Percentiles rank a stretch among this genome's conserved stretches.
Conservation (phyloP, 306 rosid genomes). For the Lathyrus tuberosus region DNA sequence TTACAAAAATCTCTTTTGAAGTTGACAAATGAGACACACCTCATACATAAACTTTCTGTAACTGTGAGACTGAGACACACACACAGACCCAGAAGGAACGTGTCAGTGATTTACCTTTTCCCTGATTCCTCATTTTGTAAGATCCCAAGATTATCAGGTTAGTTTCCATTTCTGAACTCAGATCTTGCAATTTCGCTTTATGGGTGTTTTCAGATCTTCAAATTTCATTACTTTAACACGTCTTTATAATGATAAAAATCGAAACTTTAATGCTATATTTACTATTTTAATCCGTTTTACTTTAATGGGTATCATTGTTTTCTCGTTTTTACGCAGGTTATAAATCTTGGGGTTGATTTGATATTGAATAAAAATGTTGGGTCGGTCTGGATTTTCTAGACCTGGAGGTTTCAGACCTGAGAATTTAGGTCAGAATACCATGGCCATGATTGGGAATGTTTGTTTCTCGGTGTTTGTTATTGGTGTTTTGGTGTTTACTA, state of each 20-base stretch:
- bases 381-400: constrained; percentile 65
- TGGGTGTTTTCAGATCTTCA: constrained; percentile 42
- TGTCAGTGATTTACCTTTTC: constrained; percentile 35
- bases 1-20: not conserved
- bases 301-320: constrained; percentile 50
- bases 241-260: constrained; percentile 44
- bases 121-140: constrained; percentile 33
- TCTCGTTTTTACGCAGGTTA: constrained; percentile 38
- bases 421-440: constrained; percentile 79
- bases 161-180: constrained; percentile 39
- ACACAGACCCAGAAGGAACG: not conserved
- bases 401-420: constrained; percentile 76
- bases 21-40: constrained; percentile 33
- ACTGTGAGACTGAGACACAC: constrained; percentile 22
- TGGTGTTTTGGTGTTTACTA: constrained; percentile 84
- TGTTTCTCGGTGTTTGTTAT: constrained; percentile 86
- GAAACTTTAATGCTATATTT: constrained; percentile 15
- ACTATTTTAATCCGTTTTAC: constrained; percentile 39
- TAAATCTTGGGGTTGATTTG: constrained; percentile 34
- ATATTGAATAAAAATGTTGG: constrained; percentile 44
- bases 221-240: constrained; percentile 25
- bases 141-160: constrained; percentile 37
- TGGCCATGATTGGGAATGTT: constrained; percentile 87
- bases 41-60: not conserved
- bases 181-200: constrained; percentile 37